Evolutionary conservation across 73 alveolate genomes (phyloP).

Genomic region (Blepharisma stoltei): DNA sequence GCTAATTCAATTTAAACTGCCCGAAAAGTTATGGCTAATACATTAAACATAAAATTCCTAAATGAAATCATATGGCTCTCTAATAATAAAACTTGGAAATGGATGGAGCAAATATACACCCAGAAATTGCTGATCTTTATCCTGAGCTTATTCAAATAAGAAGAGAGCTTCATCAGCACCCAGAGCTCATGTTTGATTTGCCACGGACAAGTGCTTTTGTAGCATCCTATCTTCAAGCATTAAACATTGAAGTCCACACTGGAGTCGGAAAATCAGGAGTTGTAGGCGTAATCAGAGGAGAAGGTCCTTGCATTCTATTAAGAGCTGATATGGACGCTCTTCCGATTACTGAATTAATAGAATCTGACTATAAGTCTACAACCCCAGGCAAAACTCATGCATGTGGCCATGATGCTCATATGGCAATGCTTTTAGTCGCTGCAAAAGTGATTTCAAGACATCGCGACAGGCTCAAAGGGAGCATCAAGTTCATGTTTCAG

Average conservation of each 20-base stretch:
- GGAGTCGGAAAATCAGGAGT: slow-evolving; percentile 32
- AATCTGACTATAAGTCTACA: slow-evolving; percentile 20
- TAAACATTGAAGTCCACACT: slow-evolving; percentile 21
- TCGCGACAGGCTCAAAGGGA: slow-evolving; percentile 33
- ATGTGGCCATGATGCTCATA: slow-evolving; percentile 84
- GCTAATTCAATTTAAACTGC: no score
- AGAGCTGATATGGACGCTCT: slow-evolving; percentile 60
- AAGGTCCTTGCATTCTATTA: slow-evolving; percentile 46
- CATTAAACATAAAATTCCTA: no score
- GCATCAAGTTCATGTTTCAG: slow-evolving; percentile 46
- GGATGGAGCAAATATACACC: neutral
- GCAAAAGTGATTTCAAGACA: slow-evolving; percentile 37
- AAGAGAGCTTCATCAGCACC: slow-evolving; percentile 34
- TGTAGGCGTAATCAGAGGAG: slow-evolving; percentile 39
- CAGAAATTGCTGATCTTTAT: slow-evolving; percentile 30
- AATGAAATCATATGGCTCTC: no score
- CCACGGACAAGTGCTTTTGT: slow-evolving; percentile 22
- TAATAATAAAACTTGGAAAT: no score
- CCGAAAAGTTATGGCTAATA: no score
- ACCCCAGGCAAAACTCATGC: slow-evolving; percentile 45
- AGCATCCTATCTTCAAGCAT: neutral
- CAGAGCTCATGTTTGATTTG: slow-evolving; percentile 32
- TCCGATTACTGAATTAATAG: slow-evolving; percentile 34
- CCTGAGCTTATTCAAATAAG: slow-evolving; percentile 19
- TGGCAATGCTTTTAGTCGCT: slow-evolving; percentile 51